Evolutionary conservation across 1,284 basidiomycete species (phyloP), one percentile per base, ranked within the genome.

Genomic region (Gomphus bonarii): DNA sequence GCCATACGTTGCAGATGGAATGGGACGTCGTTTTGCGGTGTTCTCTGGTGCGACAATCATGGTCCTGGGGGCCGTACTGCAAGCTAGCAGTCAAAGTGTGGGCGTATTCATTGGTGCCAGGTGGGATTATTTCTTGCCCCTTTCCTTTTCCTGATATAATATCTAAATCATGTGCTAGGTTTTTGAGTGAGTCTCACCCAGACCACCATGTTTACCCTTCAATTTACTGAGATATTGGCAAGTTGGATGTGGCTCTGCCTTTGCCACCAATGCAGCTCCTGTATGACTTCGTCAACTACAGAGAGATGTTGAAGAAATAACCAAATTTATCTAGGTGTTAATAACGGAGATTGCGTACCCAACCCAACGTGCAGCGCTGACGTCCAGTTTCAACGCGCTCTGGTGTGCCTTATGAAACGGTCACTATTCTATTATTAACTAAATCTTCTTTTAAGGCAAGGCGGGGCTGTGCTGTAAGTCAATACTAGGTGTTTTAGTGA

Each of bases 291-390:
- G 22, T 44, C n/a, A 44, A 22, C 7, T 12, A 11, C 42, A 35
- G 4, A 3, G 46, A 46, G 33, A 16, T 14, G 12, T 6, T 4
- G 25, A 44, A 5, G 18, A 42, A 16, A 10, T 56, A 9, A 25
- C 28, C 10, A 30, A n/a, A 55, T 20, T 7, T 38, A 3, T 33
- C 9, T 42, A 57, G 57, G 61, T 71, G 25, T 64, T 68, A 42
- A 65, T 69, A 43, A 63, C 66, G 36, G 71, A 73, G 61, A 62
- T 71, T n/a, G 66, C 70, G 7, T 70, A 68, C 62, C 70, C 70
- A 10, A 68, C 66, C 0, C 69, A 72, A 61, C 67, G 71, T 18
- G 70, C 64, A 1, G 65, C 64, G 0, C 40, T 70, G 18, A 68
- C 65, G 6, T 62, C 64, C 33, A 62, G 63, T n/a, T 70, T 67